Percentiles rank a stretch among this genome's conserved stretches.
phyloP scores from a whole-genome alignment of 495 filamentous ascomycete species.

The Thermothielavioides terrestris region DNA sequence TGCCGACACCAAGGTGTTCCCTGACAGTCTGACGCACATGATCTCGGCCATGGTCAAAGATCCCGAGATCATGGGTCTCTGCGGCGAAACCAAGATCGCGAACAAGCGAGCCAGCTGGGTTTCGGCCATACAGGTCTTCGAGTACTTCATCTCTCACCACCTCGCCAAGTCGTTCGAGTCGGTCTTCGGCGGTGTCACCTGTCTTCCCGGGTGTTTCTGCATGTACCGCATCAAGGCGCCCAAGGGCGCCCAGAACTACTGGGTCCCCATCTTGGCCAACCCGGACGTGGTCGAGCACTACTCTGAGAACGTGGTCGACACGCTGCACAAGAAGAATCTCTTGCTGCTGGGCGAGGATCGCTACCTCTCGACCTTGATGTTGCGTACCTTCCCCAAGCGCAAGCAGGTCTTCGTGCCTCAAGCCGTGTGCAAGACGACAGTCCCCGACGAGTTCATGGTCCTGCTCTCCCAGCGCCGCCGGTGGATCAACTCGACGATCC shows the following conservation, averaged over 20 bases:
- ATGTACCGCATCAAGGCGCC: constrained; percentile 99
- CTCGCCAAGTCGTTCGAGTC: constrained; percentile 96
- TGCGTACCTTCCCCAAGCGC: constrained; percentile 97
- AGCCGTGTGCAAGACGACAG: constrained; percentile 96
- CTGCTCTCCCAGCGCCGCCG: constrained; percentile 87
- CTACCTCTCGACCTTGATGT: constrained; percentile 93
- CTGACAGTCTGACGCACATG: constrained; percentile 97
- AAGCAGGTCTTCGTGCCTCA: constrained; percentile 99
- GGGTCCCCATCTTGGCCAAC: constrained; percentile 98
- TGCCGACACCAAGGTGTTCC: constrained; percentile 98
- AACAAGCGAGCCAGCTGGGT: constrained; percentile 96
- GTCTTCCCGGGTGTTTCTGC: constrained; percentile 97
- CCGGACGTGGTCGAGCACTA: constrained; percentile 99
- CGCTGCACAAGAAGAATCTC: constrained; percentile 96
- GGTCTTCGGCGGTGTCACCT: constrained; percentile 98
- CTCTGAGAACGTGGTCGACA: constrained; percentile 98
- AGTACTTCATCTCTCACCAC: constrained; percentile 99
- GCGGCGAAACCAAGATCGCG: constrained; percentile 98
- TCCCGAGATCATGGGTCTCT: constrained; percentile 97
- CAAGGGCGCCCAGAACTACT: constrained; percentile 97
- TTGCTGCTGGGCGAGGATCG: constrained; percentile 94
- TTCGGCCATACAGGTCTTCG: constrained; percentile 99
- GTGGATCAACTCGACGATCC: constrained; percentile 99
- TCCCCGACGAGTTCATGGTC: constrained; percentile 87
- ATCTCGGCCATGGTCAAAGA: constrained; percentile 98